These are phyloP conservation scores for Pyrus betulifolia DNA, from an alignment of 306 rosid genomes.

Conservation along the genomic window DNA sequence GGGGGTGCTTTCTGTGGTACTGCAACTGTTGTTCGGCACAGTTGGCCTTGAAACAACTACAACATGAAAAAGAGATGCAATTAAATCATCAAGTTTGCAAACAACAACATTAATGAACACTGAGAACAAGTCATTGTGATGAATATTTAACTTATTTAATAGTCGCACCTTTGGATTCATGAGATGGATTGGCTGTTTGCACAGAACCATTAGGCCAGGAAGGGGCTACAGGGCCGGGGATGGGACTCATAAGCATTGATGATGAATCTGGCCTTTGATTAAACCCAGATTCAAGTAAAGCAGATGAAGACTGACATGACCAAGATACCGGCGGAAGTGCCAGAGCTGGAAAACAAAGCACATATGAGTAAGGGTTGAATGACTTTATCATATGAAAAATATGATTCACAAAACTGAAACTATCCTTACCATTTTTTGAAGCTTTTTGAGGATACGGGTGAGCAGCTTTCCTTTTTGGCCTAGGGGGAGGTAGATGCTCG, in stretches of 20 bases:
- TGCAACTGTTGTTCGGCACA: slow-evolving; percentile 59
- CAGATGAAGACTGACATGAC: slow-evolving; percentile 57
- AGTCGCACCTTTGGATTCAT: slow-evolving; percentile 35
- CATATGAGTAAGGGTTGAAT: slow-evolving; percentile 16
- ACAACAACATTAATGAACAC: background rate
- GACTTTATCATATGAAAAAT: background rate
- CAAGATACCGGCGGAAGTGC: slow-evolving; percentile 46
- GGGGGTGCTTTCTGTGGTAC: slow-evolving; percentile 63
- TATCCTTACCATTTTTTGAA: slow-evolving; percentile 57
- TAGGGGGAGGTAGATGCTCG: slow-evolving; percentile 97
- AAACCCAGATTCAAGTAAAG: slow-evolving; percentile 60
- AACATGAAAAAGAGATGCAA: background rate
- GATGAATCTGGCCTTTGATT: slow-evolving; percentile 50
- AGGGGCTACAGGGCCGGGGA: slow-evolving; percentile 37
- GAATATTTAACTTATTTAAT: background rate
- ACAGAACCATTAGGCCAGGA: slow-evolving; percentile 50
- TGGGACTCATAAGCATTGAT: slow-evolving; percentile 45
- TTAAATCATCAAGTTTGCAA: background rate
- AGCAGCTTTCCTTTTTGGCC: slow-evolving; percentile 92
- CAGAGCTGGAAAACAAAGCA: slow-evolving; percentile 38
- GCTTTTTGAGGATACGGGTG: slow-evolving; percentile 99
- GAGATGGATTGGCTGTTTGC: slow-evolving; percentile 40
- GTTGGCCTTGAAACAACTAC: slow-evolving; percentile 37
- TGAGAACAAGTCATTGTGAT: background rate
- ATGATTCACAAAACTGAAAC: background rate